Conservation (phyloP, 2,329 filamentous ascomycete species). For the Escovopsis sp. region DNA sequence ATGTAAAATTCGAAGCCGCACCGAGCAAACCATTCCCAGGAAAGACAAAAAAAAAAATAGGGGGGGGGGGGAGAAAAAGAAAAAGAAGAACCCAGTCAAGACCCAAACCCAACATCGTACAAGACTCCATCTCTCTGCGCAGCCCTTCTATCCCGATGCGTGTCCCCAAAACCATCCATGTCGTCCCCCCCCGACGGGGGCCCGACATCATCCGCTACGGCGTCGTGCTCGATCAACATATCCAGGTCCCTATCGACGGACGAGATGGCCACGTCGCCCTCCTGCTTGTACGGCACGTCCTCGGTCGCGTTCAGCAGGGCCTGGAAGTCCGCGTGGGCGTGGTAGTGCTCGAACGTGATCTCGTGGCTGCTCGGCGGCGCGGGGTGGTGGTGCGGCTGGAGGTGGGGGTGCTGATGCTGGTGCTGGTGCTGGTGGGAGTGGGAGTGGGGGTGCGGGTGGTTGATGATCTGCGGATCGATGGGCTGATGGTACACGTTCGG, state of each 20-base stretch:
- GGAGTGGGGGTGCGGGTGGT: slow-evolving; percentile 22
- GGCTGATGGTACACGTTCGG: slow-evolving; percentile 31
- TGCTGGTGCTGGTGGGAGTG: slow-evolving; percentile 16
- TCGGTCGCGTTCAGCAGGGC: slow-evolving; percentile 36
- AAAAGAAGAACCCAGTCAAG: slow-evolving; percentile 5
- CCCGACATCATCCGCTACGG: slow-evolving; percentile 26
- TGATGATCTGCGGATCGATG: slow-evolving; percentile 47
- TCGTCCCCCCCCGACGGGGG: slow-evolving; percentile 4
- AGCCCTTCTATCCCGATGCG: slow-evolving; percentile 6
- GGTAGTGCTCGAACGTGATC: slow-evolving; percentile 25
- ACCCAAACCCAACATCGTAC: slow-evolving; percentile 17
- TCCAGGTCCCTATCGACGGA: slow-evolving; percentile 35
- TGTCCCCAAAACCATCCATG: slow-evolving; percentile 3
- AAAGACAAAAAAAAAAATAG: background rate
- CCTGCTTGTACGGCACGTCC: slow-evolving; percentile 13
- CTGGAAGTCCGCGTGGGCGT: slow-evolving; percentile 36
- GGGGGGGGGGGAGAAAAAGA: background rate
- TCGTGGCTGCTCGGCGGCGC: slow-evolving; percentile 13
- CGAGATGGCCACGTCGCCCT: slow-evolving; percentile 21
- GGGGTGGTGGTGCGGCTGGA: slow-evolving; percentile 32
- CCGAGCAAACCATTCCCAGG: background rate
- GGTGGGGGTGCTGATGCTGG: slow-evolving; percentile 20
- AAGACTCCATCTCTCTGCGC: slow-evolving; percentile 12
- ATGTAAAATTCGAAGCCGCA: background rate
- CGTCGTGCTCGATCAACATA: slow-evolving; percentile 34